phyloP scores from a whole-genome alignment of 345 rosid genomes.

The Hibiscus mutabilis region DNA sequence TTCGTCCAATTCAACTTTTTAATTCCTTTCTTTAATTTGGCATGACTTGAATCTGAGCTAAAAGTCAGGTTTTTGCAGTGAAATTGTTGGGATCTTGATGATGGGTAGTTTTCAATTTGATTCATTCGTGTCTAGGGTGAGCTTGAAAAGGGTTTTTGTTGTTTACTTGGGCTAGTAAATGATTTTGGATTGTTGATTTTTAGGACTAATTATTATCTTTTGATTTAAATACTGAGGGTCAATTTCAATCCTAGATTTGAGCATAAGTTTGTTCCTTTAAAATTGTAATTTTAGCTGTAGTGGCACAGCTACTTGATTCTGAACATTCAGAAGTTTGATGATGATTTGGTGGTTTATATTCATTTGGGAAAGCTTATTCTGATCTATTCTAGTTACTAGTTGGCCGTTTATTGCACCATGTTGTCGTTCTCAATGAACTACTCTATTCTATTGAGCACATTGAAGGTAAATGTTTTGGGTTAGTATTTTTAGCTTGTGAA shows the following conservation, averaged over 20 bases:
- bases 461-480: not conserved
- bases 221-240: not conserved
- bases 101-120: not conserved
- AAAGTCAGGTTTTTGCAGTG: not conserved
- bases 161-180: not conserved
- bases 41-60: not conserved
- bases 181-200: not conserved
- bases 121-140: not conserved
- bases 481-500: not conserved
- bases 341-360: not conserved
- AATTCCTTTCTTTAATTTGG: slow-evolving; percentile 9
- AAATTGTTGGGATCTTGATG: not conserved
- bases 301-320: not conserved
- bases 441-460: not conserved
- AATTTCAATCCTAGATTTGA: not conserved
- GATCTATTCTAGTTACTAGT: not conserved
- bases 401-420: not conserved
- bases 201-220: not conserved
- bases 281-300: not conserved
- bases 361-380: not conserved
- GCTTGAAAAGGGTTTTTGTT: not conserved
- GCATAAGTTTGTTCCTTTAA: not conserved
- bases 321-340: not conserved
- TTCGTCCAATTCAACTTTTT: slow-evolving; percentile 14
- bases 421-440: slow-evolving; percentile 1